Conservation (phyloP, 1,139 yeast species). For the Yamadazyma diospyri region DNA sequence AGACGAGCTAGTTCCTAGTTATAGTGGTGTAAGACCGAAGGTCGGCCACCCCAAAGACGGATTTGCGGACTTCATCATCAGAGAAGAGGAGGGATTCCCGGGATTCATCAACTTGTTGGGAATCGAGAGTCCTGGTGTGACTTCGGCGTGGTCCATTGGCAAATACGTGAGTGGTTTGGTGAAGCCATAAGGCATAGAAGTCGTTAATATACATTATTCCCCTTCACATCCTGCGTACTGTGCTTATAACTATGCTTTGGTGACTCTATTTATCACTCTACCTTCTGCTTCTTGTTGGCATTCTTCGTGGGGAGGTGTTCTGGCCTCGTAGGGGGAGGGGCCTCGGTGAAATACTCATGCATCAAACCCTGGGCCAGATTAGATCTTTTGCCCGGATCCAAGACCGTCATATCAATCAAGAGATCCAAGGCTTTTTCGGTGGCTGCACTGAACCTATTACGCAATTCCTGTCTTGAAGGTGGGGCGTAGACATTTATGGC, state of each 20-base stretch:
- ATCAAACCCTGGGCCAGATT: slow-evolving; percentile 62
- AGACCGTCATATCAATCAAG: slow-evolving; percentile 65
- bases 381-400: slow-evolving; percentile 77
- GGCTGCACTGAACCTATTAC: slow-evolving; percentile 88
- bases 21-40: slow-evolving; percentile 84
- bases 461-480: slow-evolving; percentile 77
- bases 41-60: slow-evolving; percentile 33
- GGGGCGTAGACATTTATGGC: slow-evolving; percentile 73
- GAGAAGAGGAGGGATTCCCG: slow-evolving; percentile 59
- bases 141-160: slow-evolving; percentile 78
- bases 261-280: too few species aligned
- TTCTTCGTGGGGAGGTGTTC: slow-evolving; percentile 55
- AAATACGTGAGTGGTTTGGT: slow-evolving; percentile 56
- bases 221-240: neutral
- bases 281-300: slow-evolving; percentile 4
- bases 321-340: slow-evolving; percentile 77
- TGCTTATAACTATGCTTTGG: too few species aligned
- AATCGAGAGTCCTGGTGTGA: slow-evolving; percentile 88
- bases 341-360: slow-evolving; percentile 67
- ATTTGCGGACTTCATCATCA: slow-evolving; percentile 72
- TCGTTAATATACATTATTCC: slow-evolving; percentile 1
- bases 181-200: slow-evolving; percentile 7
- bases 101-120: slow-evolving; percentile 81
- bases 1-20: slow-evolving; percentile 58
- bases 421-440: slow-evolving; percentile 80